Evolutionary conservation across 108 stramenopile genomes (phyloP).

Genomic region (Fragilaria radians): DNA sequence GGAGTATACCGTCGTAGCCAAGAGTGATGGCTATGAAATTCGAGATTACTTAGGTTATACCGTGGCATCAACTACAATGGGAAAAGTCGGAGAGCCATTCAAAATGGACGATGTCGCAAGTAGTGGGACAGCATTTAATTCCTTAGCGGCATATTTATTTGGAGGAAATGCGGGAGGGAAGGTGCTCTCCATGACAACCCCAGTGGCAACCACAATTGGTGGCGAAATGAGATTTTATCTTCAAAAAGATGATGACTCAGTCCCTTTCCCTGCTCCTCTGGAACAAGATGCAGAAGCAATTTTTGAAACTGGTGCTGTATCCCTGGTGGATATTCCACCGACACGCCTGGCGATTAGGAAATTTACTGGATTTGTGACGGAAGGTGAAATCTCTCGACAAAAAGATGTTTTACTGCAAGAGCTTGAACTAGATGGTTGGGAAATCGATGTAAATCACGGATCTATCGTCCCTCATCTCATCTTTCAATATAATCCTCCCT

Average conservation of each 20-base stretch:
- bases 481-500: constrained; percentile 94
- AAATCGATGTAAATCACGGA: constrained; percentile 77
- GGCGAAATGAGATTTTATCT: constrained; percentile 87
- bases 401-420: constrained; percentile 73
- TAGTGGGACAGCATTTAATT: constrained; percentile 76
- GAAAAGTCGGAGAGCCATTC: constrained; percentile 38
- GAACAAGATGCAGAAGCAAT: constrained; percentile 27
- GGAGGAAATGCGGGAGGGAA: constrained; percentile 77
- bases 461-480: constrained; percentile 66
- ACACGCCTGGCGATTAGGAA: constrained; percentile 68
- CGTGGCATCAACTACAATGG: constrained; percentile 62
- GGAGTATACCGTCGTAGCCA: constrained; percentile 50
- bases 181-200: constrained; percentile 91
- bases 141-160: constrained; percentile 88
- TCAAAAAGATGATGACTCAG: constrained; percentile 34
- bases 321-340: constrained; percentile 59
- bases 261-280: constrained; percentile 16
- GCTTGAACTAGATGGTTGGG: constrained; percentile 67
- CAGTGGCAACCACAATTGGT: constrained; percentile 74
- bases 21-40: constrained; percentile 67
- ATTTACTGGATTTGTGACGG: constrained; percentile 88
- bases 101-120: constrained; percentile 43
- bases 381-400: constrained; percentile 83
- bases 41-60: constrained; percentile 77
- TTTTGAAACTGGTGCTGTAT: constrained; percentile 40